Percentiles rank a stretch among this genome's conserved stretches.
Conservation (phyloP, 257 asterid genomes). For the Handroanthus guayacan region DNA sequence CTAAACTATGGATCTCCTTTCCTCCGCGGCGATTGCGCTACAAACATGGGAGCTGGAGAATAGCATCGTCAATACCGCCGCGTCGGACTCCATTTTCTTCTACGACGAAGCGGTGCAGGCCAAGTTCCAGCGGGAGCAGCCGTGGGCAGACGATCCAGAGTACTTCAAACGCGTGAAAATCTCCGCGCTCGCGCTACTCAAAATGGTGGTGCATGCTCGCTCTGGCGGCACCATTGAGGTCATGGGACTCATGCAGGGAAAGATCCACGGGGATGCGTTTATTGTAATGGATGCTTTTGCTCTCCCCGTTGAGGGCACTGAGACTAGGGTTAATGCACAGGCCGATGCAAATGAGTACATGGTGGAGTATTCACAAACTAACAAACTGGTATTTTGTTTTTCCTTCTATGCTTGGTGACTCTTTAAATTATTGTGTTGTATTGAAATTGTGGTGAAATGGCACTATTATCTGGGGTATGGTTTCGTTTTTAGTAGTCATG, state of each 20-base stretch:
- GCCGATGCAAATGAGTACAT: slow-evolving; percentile 40
- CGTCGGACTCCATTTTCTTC: slow-evolving; percentile 86
- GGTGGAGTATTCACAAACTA: slow-evolving; percentile 93
- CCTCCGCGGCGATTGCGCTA: slow-evolving; percentile 71
- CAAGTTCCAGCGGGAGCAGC: slow-evolving; percentile 84
- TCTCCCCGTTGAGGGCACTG: slow-evolving; percentile 98
- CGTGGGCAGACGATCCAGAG: slow-evolving; percentile 55
- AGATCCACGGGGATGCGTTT: slow-evolving; percentile 92
- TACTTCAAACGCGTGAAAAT: slow-evolving; percentile 88
- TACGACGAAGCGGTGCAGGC: slow-evolving; percentile 85
- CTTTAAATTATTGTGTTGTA: background rate
- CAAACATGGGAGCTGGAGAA: slow-evolving; percentile 89
- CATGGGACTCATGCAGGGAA: slow-evolving; percentile 99
- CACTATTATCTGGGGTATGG: background rate
- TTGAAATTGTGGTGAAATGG: background rate
- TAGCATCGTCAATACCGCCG: slow-evolving; percentile 53
- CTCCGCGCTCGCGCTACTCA: slow-evolving; percentile 94
- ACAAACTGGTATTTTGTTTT: slow-evolving; percentile 61
- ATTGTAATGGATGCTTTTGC: slow-evolving; percentile 99
- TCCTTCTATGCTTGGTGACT: background rate
- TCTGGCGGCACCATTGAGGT: slow-evolving; percentile 98
- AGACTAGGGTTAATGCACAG: slow-evolving; percentile 99
- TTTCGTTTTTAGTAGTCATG: background rate
- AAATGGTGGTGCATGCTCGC: slow-evolving; percentile 99
- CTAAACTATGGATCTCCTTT: slow-evolving; percentile 52